Evolutionary conservation across 2,329 filamentous ascomycete species (phyloP).

Genomic region (Penicillium sp.): DNA sequence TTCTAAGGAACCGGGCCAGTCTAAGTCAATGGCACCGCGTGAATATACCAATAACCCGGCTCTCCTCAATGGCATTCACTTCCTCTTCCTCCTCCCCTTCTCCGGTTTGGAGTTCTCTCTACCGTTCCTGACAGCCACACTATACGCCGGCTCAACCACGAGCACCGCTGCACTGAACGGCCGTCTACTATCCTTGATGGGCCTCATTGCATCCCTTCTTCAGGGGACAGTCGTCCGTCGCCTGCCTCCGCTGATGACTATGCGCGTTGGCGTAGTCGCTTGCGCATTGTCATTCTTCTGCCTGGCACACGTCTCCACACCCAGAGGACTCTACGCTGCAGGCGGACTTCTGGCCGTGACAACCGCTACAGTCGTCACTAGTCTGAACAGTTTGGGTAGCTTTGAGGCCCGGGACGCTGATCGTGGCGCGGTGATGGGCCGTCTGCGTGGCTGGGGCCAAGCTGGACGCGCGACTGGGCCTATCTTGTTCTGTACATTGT

Average conservation of each 20-base stretch:
- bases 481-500: conserved; percentile 85
- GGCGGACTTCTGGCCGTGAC: conserved; percentile 83
- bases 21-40: not conserved
- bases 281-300: conserved; percentile 77
- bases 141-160: conserved; percentile 67
- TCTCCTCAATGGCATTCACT: conserved; percentile 78
- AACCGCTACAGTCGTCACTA: conserved; percentile 90
- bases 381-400: conserved; percentile 83
- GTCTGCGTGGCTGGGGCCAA: conserved; percentile 76
- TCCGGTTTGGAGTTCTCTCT: conserved; percentile 97
- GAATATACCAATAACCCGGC: conserved; percentile 73
- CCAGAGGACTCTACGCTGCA: conserved; percentile 70
- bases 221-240: conserved; percentile 89
- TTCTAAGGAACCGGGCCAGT: not conserved
- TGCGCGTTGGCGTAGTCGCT: conserved; percentile 71
- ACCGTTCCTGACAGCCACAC: conserved; percentile 93
- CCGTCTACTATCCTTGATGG: conserved; percentile 81
- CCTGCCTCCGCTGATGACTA: conserved; percentile 71
- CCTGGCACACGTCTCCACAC: conserved; percentile 64
- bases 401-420: conserved; percentile 79
- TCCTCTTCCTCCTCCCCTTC: conserved; percentile 92
- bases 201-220: conserved; percentile 82
- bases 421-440: conserved; percentile 79
- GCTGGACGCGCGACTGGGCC: conserved; percentile 82
- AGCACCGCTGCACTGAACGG: conserved; percentile 69